A percentile compares a stretch with the other conserved stretches of the same genome.
These are phyloP conservation scores for Auricularia sp. DNA, from an alignment of 768 basidiomycete genomes.

Conservation along the genomic window DNA sequence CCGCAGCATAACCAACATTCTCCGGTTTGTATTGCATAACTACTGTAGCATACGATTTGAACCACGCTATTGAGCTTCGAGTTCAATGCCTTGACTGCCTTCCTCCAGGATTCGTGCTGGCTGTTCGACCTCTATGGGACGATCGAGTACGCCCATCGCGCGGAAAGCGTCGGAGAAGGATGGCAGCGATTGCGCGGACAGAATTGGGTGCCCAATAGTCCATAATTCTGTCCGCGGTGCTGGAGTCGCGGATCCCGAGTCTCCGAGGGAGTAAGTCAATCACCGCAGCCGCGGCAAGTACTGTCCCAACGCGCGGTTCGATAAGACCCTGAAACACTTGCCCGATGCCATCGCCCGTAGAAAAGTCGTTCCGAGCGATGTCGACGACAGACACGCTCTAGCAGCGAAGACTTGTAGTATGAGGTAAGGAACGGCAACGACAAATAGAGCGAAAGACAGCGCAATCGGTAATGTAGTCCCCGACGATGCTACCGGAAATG, in stretches of 20 bases:
- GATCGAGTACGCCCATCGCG: too few relatives aligned
- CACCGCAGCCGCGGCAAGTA: conserved; percentile 51
- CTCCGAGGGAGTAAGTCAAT: conserved; percentile 28
- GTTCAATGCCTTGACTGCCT: too few relatives aligned
- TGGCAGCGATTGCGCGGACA: conserved; percentile 20
- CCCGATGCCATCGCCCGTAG: conserved; percentile 20
- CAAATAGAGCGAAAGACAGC: conserved; percentile 35
- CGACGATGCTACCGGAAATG: conserved; percentile 37
- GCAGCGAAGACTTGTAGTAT: conserved; percentile 45
- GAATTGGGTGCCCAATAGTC: conserved; percentile 41
- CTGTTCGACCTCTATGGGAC: too few relatives aligned
- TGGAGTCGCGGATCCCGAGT: conserved; percentile 8
- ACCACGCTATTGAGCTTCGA: too few relatives aligned
- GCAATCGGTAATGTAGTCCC: conserved; percentile 44
- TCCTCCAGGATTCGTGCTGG: too few relatives aligned
- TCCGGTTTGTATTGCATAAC: too few relatives aligned
- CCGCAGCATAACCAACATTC: too few relatives aligned
- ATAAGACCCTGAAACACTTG: conserved; percentile 24
- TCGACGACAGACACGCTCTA: conserved; percentile 52
- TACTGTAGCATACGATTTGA: too few relatives aligned
- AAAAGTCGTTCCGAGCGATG: conserved; percentile 57
- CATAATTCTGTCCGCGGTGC: conserved; percentile 13
- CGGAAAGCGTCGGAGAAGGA: too few relatives aligned
- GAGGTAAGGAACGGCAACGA: conserved; percentile 26
- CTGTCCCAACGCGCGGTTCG: conserved; percentile 41